Conservation (phyloP, 495 filamentous ascomycete species). For the Chaetomium cochliodes region DNA sequence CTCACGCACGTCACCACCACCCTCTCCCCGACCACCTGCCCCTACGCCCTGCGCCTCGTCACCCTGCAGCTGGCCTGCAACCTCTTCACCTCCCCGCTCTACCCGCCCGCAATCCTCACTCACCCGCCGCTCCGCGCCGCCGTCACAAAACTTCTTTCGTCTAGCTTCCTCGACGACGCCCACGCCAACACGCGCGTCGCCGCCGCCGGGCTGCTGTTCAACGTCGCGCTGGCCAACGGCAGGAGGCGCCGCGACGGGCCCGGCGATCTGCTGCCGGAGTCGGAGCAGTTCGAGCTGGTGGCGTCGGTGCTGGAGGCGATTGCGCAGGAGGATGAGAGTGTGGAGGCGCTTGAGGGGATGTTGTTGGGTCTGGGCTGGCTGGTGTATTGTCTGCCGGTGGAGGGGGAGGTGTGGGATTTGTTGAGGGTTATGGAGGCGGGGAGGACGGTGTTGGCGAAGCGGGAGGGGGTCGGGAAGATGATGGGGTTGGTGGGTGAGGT, state of each 20-base stretch:
- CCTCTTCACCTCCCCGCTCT: constrained; percentile 62
- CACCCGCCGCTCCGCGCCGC: constrained; percentile 39
- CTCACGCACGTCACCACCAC: constrained; percentile 58
- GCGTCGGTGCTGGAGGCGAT: constrained; percentile 77
- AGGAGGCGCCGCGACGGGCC: constrained; percentile 57
- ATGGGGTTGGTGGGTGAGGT: constrained; percentile 57
- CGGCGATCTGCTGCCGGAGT: constrained; percentile 61
- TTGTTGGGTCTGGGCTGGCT: constrained; percentile 70
- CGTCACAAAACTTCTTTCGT: constrained; percentile 50
- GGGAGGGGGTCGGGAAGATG: constrained; percentile 49
- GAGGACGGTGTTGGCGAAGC: constrained; percentile 57
- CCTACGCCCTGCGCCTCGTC: constrained; percentile 81
- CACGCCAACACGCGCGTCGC: constrained; percentile 64
- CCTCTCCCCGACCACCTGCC: constrained; percentile 41
- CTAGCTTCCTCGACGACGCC: constrained; percentile 54
- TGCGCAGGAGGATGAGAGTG: constrained; percentile 60
- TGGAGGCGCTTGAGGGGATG: constrained; percentile 70
- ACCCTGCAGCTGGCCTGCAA: constrained; percentile 64
- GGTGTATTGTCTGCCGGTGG: constrained; percentile 64
- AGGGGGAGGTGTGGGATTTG: constrained; percentile 73
- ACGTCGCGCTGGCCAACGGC: constrained; percentile 70
- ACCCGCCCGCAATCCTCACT: constrained; percentile 46
- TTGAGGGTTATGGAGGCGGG: constrained; percentile 67
- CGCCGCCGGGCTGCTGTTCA: constrained; percentile 79
- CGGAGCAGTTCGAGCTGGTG: constrained; percentile 72